These are phyloP conservation scores for Jaltomata sinuosa DNA, from an alignment of 257 asterid genomes.

Conservation along the genomic window DNA sequence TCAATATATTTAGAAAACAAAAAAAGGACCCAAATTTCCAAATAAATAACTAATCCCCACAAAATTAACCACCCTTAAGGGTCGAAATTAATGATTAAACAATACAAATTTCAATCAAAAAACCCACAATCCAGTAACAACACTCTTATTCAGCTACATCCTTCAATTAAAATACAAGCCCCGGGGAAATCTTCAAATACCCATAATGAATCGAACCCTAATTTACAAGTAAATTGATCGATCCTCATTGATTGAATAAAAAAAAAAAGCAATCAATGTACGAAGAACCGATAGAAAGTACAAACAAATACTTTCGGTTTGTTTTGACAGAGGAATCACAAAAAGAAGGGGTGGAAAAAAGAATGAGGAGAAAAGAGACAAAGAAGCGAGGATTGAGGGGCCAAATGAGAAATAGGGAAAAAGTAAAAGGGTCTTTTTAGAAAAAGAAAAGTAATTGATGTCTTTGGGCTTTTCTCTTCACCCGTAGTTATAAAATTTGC, in stretches of 20 bases:
- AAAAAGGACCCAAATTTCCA: neutral
- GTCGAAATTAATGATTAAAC: neutral
- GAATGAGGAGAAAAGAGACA: neutral
- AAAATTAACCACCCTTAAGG: too few relatives aligned
- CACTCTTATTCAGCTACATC: conserved; percentile 34
- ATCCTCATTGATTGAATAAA: conserved; percentile 20
- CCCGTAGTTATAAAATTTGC: too few relatives aligned
- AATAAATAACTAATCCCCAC: neutral
- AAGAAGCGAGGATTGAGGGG: conserved; percentile 19
- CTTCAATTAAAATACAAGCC: conserved; percentile 18
- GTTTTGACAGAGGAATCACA: conserved; percentile 7
- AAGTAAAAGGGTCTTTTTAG: conserved; percentile 4
- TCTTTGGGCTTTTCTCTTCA: too few relatives aligned
- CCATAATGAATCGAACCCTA: conserved; percentile 31
- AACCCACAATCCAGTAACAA: neutral
- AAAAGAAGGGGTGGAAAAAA: neutral
- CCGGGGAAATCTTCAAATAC: conserved; percentile 3
- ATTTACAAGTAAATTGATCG: conserved; percentile 12
- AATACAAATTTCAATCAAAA: too few relatives aligned
- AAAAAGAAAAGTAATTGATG: too few relatives aligned
- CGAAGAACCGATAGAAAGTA: too few relatives aligned
- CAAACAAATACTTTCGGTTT: too few relatives aligned
- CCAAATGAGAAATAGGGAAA: conserved; percentile 40
- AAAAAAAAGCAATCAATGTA: conserved; percentile 17
- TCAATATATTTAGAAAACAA: neutral